phyloP scores from a whole-genome alignment of 805 yeast genomes.

The Pichia heedii region DNA sequence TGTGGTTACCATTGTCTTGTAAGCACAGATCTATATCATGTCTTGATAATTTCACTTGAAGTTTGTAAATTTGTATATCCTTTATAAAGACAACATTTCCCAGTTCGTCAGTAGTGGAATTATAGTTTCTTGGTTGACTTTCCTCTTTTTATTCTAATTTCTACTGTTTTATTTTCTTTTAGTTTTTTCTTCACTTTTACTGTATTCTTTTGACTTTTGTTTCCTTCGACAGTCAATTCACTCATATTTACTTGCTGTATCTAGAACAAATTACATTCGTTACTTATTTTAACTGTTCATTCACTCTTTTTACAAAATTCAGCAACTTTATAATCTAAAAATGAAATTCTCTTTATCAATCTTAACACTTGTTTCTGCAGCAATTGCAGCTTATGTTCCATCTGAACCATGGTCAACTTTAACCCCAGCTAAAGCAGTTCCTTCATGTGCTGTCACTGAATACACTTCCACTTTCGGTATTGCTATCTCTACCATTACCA shows the following conservation, averaged over 20 bases:
- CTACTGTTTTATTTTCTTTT: background rate
- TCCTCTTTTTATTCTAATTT: too few species aligned
- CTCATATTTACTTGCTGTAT: background rate
- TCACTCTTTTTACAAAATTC: background rate
- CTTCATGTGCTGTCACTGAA: slow-evolving; percentile 43
- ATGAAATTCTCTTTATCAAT: slow-evolving; percentile 12
- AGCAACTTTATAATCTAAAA: background rate
- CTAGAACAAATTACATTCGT: slow-evolving; percentile 2
- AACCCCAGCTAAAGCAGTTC: slow-evolving; percentile 46
- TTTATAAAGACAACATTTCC: too few species aligned
- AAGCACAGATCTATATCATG: too few species aligned
- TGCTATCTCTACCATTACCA: slow-evolving; percentile 47
- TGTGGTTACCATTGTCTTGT: too few species aligned
- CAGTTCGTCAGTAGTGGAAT: too few species aligned
- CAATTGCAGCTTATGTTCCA: slow-evolving; percentile 56
- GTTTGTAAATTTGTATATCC: too few species aligned
- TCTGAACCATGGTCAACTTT: slow-evolving; percentile 63
- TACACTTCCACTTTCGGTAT: slow-evolving; percentile 58
- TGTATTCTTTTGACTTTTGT: background rate
- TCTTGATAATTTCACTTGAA: too few species aligned
- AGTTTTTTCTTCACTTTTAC: background rate
- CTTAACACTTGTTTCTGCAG: slow-evolving; percentile 39
- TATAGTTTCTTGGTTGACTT: too few species aligned
- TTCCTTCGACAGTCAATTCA: background rate
- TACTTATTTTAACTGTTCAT: background rate